Evolutionary conservation across 352 stramenopile species (phyloP).

Genomic region (Pythium folliculosum): DNA sequence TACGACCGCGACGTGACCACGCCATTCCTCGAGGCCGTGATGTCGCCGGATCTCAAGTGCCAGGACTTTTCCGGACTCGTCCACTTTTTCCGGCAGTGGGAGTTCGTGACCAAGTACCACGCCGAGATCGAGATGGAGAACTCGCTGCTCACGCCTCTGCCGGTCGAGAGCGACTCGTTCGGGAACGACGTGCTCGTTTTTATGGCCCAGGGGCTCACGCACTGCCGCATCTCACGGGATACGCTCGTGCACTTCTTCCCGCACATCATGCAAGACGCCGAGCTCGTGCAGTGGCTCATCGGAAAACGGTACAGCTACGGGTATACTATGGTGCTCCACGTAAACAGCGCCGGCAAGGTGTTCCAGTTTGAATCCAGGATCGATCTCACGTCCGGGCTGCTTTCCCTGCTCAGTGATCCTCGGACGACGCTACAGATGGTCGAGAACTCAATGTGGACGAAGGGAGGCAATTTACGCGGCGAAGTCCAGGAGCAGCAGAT

Average conservation of each 20-base stretch:
- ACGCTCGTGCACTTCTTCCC: constrained; percentile 55
- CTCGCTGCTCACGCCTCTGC: constrained; percentile 25
- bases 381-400: constrained; percentile 41
- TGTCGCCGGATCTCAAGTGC: constrained; percentile 35
- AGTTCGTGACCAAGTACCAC: constrained; percentile 40
- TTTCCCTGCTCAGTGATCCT: constrained; percentile 39
- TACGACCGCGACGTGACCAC: constrained; percentile 12
- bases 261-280: constrained; percentile 41
- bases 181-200: constrained; percentile 37
- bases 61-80: constrained; percentile 36
- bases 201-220: constrained; percentile 35
- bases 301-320: constrained; percentile 45
- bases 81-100: constrained; percentile 50
- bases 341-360: constrained; percentile 36
- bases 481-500: constrained; percentile 42
- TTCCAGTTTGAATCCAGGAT: constrained; percentile 52
- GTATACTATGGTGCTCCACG: constrained; percentile 42
- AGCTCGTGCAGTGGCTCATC: constrained; percentile 46
- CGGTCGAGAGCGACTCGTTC: constrained; percentile 12
- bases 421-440: constrained; percentile 37
- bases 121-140: constrained; percentile 28
- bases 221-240: constrained; percentile 38
- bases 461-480: constrained; percentile 35
- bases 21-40: constrained; percentile 31
- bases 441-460: constrained; percentile 37